A percentile compares a stretch with the other conserved stretches of the same genome.
These are phyloP conservation scores for Neofusicoccum ribis DNA, from an alignment of 2,329 filamentous ascomycete species.

Conservation along the genomic window DNA sequence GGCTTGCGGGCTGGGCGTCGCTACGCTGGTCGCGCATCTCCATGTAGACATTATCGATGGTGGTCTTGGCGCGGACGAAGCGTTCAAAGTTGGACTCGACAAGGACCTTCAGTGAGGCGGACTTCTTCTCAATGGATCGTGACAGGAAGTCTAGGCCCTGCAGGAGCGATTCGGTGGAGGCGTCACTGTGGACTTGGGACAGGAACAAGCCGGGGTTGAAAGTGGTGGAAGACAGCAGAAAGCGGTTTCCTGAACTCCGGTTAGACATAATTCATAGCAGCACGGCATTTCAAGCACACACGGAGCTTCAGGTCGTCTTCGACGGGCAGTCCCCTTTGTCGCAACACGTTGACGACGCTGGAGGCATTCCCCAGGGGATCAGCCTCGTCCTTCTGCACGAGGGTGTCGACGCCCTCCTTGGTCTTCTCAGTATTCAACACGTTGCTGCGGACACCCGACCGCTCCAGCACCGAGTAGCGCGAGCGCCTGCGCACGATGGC, in stretches of 20 bases:
- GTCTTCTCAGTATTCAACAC: slow-evolving; percentile 69
- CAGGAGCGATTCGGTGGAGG: slow-evolving; percentile 78
- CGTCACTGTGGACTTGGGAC: slow-evolving; percentile 84
- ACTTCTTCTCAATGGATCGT: slow-evolving; percentile 94
- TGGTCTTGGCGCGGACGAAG: slow-evolving; percentile 95
- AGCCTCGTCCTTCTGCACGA: slow-evolving; percentile 87
- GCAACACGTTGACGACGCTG: slow-evolving; percentile 80
- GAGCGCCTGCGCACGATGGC: slow-evolving; percentile 43
- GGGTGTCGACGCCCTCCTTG: slow-evolving; percentile 68
- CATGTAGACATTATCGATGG: slow-evolving; percentile 97
- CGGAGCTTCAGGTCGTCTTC: slow-evolving; percentile 80
- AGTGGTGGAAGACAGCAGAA: slow-evolving; percentile 90
- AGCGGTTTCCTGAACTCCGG: slow-evolving; percentile 71
- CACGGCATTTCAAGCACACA: slow-evolving; percentile 44
- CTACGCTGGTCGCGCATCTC: slow-evolving; percentile 82
- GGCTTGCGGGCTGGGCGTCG: slow-evolving; percentile 39
- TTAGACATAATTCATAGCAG: background rate
- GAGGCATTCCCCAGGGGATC: slow-evolving; percentile 87
- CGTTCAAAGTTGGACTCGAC: slow-evolving; percentile 98
- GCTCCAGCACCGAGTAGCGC: slow-evolving; percentile 81
- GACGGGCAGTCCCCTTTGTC: slow-evolving; percentile 72
- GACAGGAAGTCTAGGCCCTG: slow-evolving; percentile 83
- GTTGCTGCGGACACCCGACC: slow-evolving; percentile 67
- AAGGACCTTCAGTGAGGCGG: slow-evolving; percentile 89
- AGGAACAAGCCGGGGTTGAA: slow-evolving; percentile 93